Percentiles rank a stretch among this genome's conserved stretches.
Conservation (phyloP, 1,139 yeast species). For the Barnettozyma hawaiiensis region DNA sequence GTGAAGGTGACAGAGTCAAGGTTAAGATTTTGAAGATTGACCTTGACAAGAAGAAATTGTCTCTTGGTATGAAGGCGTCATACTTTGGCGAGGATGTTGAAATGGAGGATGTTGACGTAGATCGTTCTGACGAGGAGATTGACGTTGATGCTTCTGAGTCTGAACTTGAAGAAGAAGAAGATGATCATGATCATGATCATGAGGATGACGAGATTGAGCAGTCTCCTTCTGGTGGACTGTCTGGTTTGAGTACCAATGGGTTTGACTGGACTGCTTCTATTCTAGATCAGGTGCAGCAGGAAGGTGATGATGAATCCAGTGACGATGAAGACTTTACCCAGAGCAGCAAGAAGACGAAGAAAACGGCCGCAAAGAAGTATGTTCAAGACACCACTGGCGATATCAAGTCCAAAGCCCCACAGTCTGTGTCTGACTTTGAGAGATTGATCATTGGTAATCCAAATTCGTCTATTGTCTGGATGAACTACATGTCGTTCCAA, state of each 20-base stretch:
- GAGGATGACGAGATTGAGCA: slow-evolving; percentile 24
- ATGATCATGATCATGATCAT: too few relatives aligned
- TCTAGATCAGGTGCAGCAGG: slow-evolving; percentile 74
- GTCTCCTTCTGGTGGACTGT: slow-evolving; percentile 12
- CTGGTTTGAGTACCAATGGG: slow-evolving; percentile 75
- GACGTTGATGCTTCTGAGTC: slow-evolving; percentile 7
- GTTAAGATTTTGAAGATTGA: slow-evolving; percentile 69
- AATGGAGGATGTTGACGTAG: slow-evolving; percentile 31
- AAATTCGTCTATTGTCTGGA: slow-evolving; percentile 91
- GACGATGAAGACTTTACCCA: slow-evolving; percentile 47
- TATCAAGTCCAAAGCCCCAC: slow-evolving; percentile 79
- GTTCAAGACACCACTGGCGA: slow-evolving; percentile 83
- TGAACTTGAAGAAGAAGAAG: slow-evolving; percentile 9
- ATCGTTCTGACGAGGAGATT: slow-evolving; percentile 11
- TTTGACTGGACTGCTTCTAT: slow-evolving; percentile 94
- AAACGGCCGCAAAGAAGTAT: slow-evolving; percentile 36
- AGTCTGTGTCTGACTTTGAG: slow-evolving; percentile 87
- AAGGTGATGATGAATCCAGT: slow-evolving; percentile 35
- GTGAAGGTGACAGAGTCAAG: slow-evolving; percentile 86
- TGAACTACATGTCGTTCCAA: slow-evolving; percentile 98
- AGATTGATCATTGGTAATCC: slow-evolving; percentile 88
- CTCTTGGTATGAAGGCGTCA: slow-evolving; percentile 93
- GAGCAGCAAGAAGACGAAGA: slow-evolving; percentile 39
- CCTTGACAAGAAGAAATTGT: slow-evolving; percentile 60
- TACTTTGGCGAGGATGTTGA: slow-evolving; percentile 50